phyloP scores from a whole-genome alignment of 208 protist species.

The Acanthamoeba castellanii region DNA sequence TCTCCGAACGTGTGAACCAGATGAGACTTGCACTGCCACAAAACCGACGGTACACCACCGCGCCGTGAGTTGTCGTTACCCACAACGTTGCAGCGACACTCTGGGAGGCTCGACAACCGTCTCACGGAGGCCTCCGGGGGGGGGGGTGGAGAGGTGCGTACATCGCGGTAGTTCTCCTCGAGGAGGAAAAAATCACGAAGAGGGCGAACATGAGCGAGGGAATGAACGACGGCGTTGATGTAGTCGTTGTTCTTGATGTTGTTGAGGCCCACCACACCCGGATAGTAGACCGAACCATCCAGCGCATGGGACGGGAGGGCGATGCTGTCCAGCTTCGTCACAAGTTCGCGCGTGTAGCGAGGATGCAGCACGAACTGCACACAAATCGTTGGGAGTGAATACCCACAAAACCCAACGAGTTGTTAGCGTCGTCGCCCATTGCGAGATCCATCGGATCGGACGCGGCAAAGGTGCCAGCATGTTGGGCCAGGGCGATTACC shows the following conservation, averaged over 20 bases:
- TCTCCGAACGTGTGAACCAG: constrained; percentile 83
- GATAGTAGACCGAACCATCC: constrained; percentile 77
- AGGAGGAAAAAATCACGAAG: constrained; percentile 89
- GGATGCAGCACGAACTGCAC: constrained; percentile 86
- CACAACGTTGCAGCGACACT: too few relatives aligned
- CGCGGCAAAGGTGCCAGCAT: neutral
- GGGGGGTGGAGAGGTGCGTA: neutral
- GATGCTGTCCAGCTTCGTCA: constrained; percentile 83
- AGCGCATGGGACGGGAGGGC: neutral
- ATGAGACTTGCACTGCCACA: constrained; percentile 71
- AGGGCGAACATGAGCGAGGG: constrained; percentile 79
- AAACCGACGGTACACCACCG: neutral
- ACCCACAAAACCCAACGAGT: too few relatives aligned
- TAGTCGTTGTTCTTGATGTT: constrained; percentile 92
- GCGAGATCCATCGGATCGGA: neutral
- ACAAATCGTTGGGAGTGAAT: neutral
- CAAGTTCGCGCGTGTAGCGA: constrained; percentile 76
- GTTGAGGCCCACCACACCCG: constrained; percentile 92
- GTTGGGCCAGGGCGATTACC: neutral
- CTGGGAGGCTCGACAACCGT: too few relatives aligned
- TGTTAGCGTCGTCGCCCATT: neutral
- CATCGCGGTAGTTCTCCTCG: constrained; percentile 76
- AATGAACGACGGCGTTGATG: constrained; percentile 89
- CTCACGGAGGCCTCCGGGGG: neutral
- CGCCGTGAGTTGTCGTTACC: neutral